These are phyloP conservation scores for Rutstroemia sp. DNA, from an alignment of 2,329 filamentous ascomycete species.

Conservation along the genomic window DNA sequence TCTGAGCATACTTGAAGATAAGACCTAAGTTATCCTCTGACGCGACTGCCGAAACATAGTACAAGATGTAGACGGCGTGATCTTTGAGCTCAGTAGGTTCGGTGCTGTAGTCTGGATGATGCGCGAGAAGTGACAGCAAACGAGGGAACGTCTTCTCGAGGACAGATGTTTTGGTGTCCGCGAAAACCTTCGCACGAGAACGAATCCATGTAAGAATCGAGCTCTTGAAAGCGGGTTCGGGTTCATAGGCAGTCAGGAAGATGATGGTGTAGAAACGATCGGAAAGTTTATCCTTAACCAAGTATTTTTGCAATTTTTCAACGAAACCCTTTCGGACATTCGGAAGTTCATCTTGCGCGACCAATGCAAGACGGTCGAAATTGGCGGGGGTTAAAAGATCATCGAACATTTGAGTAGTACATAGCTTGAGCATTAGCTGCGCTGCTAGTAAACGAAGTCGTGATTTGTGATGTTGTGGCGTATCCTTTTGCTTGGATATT, in stretches of 20 bases:
- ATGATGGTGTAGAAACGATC: constrained; percentile 81
- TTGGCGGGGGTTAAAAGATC: constrained; percentile 61
- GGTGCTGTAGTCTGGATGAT: constrained; percentile 81
- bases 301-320: constrained; percentile 82
- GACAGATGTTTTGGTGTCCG: constrained; percentile 50
- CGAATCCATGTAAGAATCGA: constrained; percentile 83
- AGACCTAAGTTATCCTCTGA: constrained; percentile 81
- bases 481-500: constrained; percentile 65
- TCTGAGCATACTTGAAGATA: constrained; percentile 86
- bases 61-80: constrained; percentile 82
- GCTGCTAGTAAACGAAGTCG: constrained; percentile 78
- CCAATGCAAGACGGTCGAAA: constrained; percentile 75
- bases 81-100: constrained; percentile 64
- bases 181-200: constrained; percentile 64
- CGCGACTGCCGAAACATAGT: constrained; percentile 76
- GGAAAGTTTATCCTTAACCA: constrained; percentile 63
- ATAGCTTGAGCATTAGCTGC: constrained; percentile 76
- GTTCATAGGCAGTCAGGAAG: constrained; percentile 89
- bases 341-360: constrained; percentile 69
- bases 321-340: constrained; percentile 75
- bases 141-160: constrained; percentile 79
- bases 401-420: constrained; percentile 68
- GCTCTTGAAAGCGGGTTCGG: constrained; percentile 62
- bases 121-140: constrained; percentile 79
- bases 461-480: constrained; percentile 69